phyloP scores from a whole-genome alignment of 768 basidiomycete species.

The Clitopilus passeckerianus region DNA sequence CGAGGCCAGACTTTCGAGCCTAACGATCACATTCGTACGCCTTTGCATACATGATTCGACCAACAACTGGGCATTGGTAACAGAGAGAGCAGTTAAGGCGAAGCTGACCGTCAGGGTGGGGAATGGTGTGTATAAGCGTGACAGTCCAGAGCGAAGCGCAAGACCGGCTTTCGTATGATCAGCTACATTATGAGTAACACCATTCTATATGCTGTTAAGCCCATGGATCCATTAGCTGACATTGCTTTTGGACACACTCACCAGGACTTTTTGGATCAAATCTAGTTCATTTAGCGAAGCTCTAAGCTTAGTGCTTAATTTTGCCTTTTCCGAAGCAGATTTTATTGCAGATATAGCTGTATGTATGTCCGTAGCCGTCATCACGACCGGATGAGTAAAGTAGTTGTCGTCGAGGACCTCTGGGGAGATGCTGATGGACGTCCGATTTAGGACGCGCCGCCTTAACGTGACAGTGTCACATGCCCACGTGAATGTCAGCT shows the following conservation, averaged over 20 bases:
- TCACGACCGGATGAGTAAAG: not conserved
- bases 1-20: constrained; percentile 27
- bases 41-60: not conserved
- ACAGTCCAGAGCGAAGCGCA: not conserved
- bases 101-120: constrained; percentile 8
- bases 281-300: not conserved
- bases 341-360: not conserved
- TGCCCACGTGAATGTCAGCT: too few relatives aligned
- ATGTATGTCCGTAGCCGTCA: not conserved
- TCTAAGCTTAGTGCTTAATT: not conserved
- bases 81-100: not conserved
- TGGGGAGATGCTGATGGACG: too few relatives aligned
- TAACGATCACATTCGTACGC: not conserved
- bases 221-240: too few relatives aligned
- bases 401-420: too few relatives aligned
- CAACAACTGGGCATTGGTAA: not conserved
- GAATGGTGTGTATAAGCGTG: constrained; percentile 14
- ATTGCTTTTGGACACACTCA: not conserved
- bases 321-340: not conserved
- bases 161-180: not conserved
- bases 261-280: not conserved
- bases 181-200: not conserved
- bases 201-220: too few relatives aligned
- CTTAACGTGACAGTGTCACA: too few relatives aligned
- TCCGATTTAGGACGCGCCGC: too few relatives aligned